Percentiles rank a stretch among this genome's conserved stretches.
These are phyloP conservation scores for Colletotrichum zoysiae DNA, from an alignment of 2,329 filamentous ascomycete species.

Conservation along the genomic window DNA sequence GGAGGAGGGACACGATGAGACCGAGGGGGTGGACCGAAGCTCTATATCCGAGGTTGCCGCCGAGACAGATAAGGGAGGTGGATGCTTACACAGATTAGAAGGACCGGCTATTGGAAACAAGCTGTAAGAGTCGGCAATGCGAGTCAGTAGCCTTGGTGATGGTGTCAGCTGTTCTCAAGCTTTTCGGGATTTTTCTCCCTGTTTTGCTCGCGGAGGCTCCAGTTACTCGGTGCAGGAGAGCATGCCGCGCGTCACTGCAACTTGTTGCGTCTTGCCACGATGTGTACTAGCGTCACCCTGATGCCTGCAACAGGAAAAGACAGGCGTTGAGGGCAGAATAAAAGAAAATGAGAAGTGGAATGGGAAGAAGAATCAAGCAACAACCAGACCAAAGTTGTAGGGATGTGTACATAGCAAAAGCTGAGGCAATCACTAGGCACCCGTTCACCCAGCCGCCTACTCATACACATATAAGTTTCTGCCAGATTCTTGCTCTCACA, in stretches of 20 bases:
- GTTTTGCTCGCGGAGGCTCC: background rate
- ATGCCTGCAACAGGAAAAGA: background rate
- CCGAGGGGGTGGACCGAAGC: too few relatives aligned
- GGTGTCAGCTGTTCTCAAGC: background rate
- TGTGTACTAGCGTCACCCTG: background rate
- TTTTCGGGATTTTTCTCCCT: background rate
- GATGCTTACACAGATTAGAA: background rate
- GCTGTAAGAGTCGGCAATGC: background rate
- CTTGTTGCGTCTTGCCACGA: background rate
- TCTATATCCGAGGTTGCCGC: background rate
- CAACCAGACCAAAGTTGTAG: too few relatives aligned
- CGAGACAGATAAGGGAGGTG: too few relatives aligned
- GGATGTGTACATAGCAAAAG: too few relatives aligned
- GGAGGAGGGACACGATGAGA: background rate
- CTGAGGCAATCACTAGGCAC: too few relatives aligned
- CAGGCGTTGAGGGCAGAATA: background rate
- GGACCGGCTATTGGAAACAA: background rate
- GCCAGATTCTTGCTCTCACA: too few relatives aligned
- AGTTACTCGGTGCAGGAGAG: background rate
- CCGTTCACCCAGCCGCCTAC: too few relatives aligned
- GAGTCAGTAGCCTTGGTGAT: background rate
- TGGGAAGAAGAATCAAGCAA: too few relatives aligned
- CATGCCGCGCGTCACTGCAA: too few relatives aligned
- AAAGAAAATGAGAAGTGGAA: too few relatives aligned
- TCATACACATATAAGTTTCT: too few relatives aligned